These are phyloP conservation scores for Crepidotus sp. DNA, from an alignment of 1,284 basidiomycete genomes.

Conservation along the genomic window DNA sequence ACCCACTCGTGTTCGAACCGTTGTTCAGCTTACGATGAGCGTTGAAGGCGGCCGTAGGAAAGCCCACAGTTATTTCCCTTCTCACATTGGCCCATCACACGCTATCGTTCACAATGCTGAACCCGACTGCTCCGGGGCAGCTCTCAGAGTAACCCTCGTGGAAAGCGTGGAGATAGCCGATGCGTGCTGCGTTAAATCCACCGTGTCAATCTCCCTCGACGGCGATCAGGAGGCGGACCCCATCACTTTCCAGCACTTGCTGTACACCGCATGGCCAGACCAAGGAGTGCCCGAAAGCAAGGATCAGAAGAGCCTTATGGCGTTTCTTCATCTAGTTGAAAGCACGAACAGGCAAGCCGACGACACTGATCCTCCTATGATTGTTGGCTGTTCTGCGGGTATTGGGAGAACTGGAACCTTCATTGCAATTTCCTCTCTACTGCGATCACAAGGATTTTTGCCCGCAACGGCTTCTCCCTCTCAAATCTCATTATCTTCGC, in stretches of 20 bases:
- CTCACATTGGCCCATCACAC: conserved; percentile 40
- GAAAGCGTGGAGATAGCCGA: conserved; percentile 36
- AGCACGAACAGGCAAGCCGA: conserved; percentile 42
- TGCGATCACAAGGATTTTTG: conserved; percentile 51
- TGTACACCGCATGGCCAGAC: conserved; percentile 77
- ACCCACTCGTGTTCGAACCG: conserved; percentile 49
- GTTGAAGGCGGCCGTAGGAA: conserved; percentile 59
- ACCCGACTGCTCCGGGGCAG: conserved; percentile 27
- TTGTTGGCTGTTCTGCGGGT: conserved; percentile 84
- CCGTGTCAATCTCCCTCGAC: conserved; percentile 26
- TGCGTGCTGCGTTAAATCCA: conserved; percentile 57
- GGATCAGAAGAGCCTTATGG: conserved; percentile 47
- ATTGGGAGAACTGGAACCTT: conserved; percentile 88
- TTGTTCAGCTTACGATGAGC: conserved; percentile 72
- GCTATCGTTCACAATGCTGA: conserved; percentile 40
- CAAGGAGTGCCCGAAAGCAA: conserved; percentile 61
- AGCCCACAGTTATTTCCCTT: conserved; percentile 70
- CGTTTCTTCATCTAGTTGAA: conserved; percentile 58
- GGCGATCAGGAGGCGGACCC: conserved; percentile 25
- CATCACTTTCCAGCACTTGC: conserved; percentile 57
- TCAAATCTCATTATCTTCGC: conserved; percentile 32
- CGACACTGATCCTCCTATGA: conserved; percentile 60
- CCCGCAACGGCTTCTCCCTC: conserved; percentile 26
- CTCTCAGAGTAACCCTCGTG: conserved; percentile 48
- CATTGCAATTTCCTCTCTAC: conserved; percentile 66